Conservation (phyloP, 345 rosid genomes). For the Brassica carinata region DNA sequence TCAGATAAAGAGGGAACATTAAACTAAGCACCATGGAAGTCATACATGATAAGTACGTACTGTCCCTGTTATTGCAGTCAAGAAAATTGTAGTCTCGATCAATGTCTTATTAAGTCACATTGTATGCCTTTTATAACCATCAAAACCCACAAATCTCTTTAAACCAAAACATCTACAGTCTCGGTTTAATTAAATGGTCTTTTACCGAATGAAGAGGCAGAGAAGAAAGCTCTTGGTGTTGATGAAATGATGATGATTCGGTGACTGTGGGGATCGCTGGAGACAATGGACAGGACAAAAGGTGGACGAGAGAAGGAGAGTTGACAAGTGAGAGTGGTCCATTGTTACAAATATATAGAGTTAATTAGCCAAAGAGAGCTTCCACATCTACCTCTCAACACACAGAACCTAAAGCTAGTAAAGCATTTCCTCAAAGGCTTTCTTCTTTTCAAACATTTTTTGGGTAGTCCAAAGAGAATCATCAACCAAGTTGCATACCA, state of each 20-base stretch:
- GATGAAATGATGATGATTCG: constrained; percentile 40
- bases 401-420: constrained; percentile 16
- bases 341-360: constrained; percentile 27
- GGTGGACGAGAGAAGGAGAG: constrained; percentile 27
- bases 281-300: constrained; percentile 41
- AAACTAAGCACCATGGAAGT: constrained; percentile 32
- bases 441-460: constrained; percentile 28
- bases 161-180: constrained; percentile 17
- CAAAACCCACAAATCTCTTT: constrained; percentile 5
- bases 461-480: constrained; percentile 28
- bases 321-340: constrained; percentile 43
- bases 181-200: background rate
- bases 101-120: constrained; percentile 19
- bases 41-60: constrained; percentile 24
- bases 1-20: constrained; percentile 22
- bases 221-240: constrained; percentile 34
- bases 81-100: constrained; percentile 21
- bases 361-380: constrained; percentile 36
- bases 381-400: constrained; percentile 29
- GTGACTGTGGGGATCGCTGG: constrained; percentile 44
- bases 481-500: constrained; percentile 30
- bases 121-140: constrained; percentile 9
- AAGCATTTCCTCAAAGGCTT: constrained; percentile 38
- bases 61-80: constrained; percentile 26
- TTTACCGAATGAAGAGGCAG: constrained; percentile 25